Evolutionary conservation across 331 rosid species (phyloP), one percentile per base, ranked within the genome.

Genomic region (Phaseolus coccineus): DNA sequence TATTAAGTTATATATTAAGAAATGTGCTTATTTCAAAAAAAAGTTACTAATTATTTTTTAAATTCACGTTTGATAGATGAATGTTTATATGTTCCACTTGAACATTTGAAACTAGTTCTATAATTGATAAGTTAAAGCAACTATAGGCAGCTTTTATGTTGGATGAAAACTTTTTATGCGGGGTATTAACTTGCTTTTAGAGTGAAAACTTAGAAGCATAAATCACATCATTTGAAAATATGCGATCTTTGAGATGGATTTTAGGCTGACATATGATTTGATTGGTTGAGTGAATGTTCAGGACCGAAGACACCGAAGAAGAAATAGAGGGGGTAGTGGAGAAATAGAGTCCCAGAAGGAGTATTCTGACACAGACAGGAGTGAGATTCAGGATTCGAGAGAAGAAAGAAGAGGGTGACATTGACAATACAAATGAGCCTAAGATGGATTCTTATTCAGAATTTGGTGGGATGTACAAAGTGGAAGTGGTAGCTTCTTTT

Each of bases 261-360:
- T 50, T 25, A 44, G 16, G 47, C 16, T 55, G 35, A 27, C 50
- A 27, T 82, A 27, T 82, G 65, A 42, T 70, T 37, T 30, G 44
- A 55, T 24, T 22, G 61, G 61, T 48, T 42, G 71, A 31, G 0
- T 73, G 59, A 39, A 70, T 80, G 68, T 67, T 84, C 94, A 93
- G 98, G 97, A 93, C 77, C 92, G 97, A 80, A 91, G 98, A 85
- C 85, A 77, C 76, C 78, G 97, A 65, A 88, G 94, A 87, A 85
- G 95, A 86, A 86, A 83, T 46, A 89, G 81, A 76, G 94, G 79
- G 3, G 86, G 75, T 37, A 91, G 92, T 84, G 83, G 75, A 77
- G 96, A 91, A 82, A 89, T 85, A 9, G 97, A 93, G 33, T 87
- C 93, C 11, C 97, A 89, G 80, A 89, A 77, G 77, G 96, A 88